A percentile compares a stretch with the other conserved stretches of the same genome.
Evolutionary conservation across 1,284 basidiomycete species (phyloP).

Genomic region (Cutaneotrichosporon cutaneum): DNA sequence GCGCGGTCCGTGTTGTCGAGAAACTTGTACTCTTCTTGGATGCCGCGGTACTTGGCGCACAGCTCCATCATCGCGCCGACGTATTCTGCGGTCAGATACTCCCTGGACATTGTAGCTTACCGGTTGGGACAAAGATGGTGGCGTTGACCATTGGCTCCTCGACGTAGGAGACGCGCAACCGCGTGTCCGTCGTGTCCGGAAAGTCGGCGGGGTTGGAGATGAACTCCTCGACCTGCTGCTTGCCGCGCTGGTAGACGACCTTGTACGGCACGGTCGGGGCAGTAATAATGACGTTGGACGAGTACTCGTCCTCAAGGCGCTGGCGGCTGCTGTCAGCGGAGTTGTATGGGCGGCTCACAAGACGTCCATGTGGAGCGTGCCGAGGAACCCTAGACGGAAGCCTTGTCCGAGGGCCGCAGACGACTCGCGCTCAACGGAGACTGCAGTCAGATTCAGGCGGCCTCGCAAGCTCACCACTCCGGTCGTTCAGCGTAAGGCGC

Average conservation of each 20-base stretch:
- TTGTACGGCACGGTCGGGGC: conserved; percentile 92
- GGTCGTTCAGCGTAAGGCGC: conserved; percentile 55
- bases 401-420: conserved; percentile 95
- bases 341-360: conserved; percentile 52
- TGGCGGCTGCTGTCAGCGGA: conserved; percentile 58
- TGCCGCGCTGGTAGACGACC: conserved; percentile 72
- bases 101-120: neutral
- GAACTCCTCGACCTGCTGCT: conserved; percentile 54
- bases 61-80: conserved; percentile 90
- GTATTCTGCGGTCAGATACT: conserved; percentile 67
- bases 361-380: conserved; percentile 92
- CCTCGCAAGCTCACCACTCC: conserved; percentile 26
- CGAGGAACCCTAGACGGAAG: conserved; percentile 90
- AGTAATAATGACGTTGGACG: conserved; percentile 83
- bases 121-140: conserved; percentile 80
- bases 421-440: conserved; percentile 87
- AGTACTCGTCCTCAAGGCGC: conserved; percentile 93
- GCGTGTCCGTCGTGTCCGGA: conserved; percentile 71
- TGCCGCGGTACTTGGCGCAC: conserved; percentile 75
- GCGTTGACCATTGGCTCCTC: conserved; percentile 80
- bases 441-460: conserved; percentile 37
- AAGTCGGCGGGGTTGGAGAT: conserved; percentile 92
- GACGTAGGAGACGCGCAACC: conserved; percentile 65
- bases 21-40: conserved; percentile 72
- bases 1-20: conserved; percentile 65